phyloP scores from a whole-genome alignment of 164 flowering plant species.

The Buxus sempervirens region DNA sequence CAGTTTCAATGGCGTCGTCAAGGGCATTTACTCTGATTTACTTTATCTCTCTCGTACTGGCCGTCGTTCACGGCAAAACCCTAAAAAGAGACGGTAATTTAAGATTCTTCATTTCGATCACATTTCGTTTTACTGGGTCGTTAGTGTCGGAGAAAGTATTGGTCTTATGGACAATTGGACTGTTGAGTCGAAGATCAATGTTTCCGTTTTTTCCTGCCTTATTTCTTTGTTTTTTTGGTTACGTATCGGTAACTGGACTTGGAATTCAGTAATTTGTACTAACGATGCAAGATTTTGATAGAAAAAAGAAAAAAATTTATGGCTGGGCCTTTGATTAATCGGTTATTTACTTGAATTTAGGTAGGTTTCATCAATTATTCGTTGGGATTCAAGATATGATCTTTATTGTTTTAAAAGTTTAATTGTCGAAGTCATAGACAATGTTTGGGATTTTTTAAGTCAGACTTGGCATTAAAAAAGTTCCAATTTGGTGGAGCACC shows the following conservation, averaged over 20 bases:
- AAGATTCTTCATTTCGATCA: background rate
- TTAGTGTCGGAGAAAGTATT: too few relatives aligned
- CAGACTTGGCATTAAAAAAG: background rate
- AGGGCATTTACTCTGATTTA: slow-evolving; percentile 21
- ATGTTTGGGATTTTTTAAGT: background rate
- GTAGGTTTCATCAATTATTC: background rate
- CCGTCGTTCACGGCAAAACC: slow-evolving; percentile 53
- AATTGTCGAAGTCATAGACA: background rate
- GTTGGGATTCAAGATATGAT: background rate
- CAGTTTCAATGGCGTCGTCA: slow-evolving; percentile 7
- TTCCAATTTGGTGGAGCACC: background rate
- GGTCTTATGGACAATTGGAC: too few relatives aligned
- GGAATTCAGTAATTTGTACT: background rate
- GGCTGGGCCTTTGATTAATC: too few relatives aligned
- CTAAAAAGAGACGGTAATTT: slow-evolving; percentile 70
- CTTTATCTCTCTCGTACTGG: slow-evolving; percentile 26
- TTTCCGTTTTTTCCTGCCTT: too few relatives aligned
- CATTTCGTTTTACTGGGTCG: too few relatives aligned
- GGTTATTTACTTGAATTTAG: background rate
- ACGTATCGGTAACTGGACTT: background rate
- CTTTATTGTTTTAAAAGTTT: background rate
- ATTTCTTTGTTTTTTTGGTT: background rate
- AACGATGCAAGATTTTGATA: background rate
- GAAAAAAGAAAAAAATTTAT: too few relatives aligned
- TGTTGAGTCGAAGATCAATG: too few relatives aligned